A percentile compares a stretch with the other conserved stretches of the same genome.
Conservation (phyloP, 805 yeast species). For the Hanseniaspora guilliermondii region DNA sequence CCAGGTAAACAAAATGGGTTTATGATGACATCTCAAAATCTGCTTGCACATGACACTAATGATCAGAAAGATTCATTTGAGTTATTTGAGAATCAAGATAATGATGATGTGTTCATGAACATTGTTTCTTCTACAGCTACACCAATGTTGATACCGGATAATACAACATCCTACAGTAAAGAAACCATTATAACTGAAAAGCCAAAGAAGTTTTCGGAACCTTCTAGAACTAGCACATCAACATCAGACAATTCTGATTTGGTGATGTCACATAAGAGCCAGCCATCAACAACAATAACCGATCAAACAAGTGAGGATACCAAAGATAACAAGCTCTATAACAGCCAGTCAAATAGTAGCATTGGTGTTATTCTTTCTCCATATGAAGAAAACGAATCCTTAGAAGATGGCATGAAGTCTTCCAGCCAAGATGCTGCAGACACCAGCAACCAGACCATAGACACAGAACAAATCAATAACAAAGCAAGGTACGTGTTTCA, state of each 20-base stretch:
- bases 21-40: constrained; percentile 7
- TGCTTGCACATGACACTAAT: background rate
- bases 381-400: background rate
- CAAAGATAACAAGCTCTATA: background rate
- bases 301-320: background rate
- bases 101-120: background rate
- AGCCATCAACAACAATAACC: constrained; percentile 6
- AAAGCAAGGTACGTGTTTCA: constrained; percentile 8
- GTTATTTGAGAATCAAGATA: background rate
- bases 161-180: background rate
- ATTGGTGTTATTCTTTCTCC: background rate
- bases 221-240: constrained; percentile 1
- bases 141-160: background rate
- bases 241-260: constrained; percentile 6
- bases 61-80: constrained; percentile 1
- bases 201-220: background rate
- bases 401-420: background rate
- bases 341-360: background rate
- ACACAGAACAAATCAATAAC: background rate
- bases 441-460: background rate
- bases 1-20: background rate
- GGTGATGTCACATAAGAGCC: constrained; percentile 12
- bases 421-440: background rate
- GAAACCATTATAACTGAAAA: background rate
- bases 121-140: background rate